Percentiles rank a stretch among this genome's conserved stretches.
These are phyloP conservation scores for Calonectria crousiana DNA, from an alignment of 2,329 filamentous ascomycete genomes.

Conservation along the genomic window DNA sequence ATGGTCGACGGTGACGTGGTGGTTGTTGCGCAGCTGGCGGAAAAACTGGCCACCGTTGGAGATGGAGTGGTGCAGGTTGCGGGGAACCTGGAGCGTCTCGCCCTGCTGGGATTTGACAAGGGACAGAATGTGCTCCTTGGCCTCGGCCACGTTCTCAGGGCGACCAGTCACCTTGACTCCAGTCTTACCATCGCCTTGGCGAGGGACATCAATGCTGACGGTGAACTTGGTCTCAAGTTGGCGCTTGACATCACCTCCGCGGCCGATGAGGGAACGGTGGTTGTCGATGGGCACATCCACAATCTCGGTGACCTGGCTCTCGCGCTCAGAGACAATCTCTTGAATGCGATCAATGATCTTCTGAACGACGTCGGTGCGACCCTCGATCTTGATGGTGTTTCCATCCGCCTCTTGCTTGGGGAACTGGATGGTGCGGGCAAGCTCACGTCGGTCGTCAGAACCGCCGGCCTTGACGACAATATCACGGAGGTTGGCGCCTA, in stretches of 20 bases:
- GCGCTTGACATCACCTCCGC: constrained; percentile 88
- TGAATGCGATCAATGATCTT: constrained; percentile 88
- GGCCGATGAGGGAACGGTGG: constrained; percentile 91
- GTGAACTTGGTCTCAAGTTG: constrained; percentile 88
- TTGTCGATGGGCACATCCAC: constrained; percentile 90
- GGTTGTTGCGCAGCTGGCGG: constrained; percentile 87
- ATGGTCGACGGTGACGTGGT: constrained; percentile 92
- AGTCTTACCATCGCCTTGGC: constrained; percentile 86
- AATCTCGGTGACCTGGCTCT: constrained; percentile 82
- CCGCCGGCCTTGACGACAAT: constrained; percentile 92
- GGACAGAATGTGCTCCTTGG: constrained; percentile 85
- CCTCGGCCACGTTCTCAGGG: constrained; percentile 82
- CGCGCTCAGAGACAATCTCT: constrained; percentile 83
- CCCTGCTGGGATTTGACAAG: constrained; percentile 89
- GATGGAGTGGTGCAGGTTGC: constrained; percentile 84
- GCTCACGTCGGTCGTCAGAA: constrained; percentile 84
- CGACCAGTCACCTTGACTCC: constrained; percentile 88
- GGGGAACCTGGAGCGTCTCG: constrained; percentile 87
- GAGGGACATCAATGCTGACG: constrained; percentile 90
- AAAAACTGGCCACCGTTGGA: constrained; percentile 94
- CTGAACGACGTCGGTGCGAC: constrained; percentile 84
- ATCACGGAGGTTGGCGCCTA: constrained; percentile 85
- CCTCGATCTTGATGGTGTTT: constrained; percentile 89
- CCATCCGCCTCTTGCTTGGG: constrained; percentile 88
- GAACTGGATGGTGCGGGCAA: constrained; percentile 93